These are phyloP conservation scores for Nicotiana benthamiana DNA, from an alignment of 257 asterid species.

Conservation along the genomic window DNA sequence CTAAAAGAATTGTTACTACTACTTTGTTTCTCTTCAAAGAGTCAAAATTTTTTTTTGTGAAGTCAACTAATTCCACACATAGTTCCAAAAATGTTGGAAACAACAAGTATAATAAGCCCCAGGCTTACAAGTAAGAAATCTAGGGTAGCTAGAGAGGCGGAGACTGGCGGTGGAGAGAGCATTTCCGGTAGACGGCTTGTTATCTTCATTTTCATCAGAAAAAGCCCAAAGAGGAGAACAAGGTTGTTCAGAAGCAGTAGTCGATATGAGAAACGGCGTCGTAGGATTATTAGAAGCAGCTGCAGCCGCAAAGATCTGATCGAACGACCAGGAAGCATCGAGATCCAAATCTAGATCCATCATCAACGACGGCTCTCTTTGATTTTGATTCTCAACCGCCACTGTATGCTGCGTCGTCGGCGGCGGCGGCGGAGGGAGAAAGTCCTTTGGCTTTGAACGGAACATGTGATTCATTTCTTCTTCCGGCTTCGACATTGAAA, in stretches of 20 bases:
- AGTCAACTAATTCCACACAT: constrained; percentile 8
- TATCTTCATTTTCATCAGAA: constrained; percentile 46
- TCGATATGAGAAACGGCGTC: constrained; percentile 35
- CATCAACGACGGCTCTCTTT: constrained; percentile 12
- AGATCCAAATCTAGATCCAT: constrained; percentile 82
- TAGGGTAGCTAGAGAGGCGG: constrained; percentile 39
- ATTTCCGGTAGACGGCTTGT: constrained; percentile 2
- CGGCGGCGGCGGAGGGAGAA: constrained; percentile 8
- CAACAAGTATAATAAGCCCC: neutral
- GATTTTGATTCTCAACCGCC: constrained; percentile 12
- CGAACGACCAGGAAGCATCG: constrained; percentile 71
- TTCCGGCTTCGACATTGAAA: constrained; percentile 44
- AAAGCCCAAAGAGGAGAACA: constrained; percentile 78
- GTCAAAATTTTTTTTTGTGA: neutral
- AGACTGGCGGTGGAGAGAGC: constrained; percentile 25
- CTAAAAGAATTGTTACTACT: neutral
- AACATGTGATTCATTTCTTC: constrained; percentile 15
- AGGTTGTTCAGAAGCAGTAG: constrained; percentile 50
- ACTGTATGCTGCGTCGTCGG: neutral
- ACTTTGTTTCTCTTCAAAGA: neutral
- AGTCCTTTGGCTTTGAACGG: constrained; percentile 15
- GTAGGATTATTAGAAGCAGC: constrained; percentile 21
- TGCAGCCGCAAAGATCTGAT: constrained; percentile 58
- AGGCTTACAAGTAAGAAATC: constrained; percentile 40
- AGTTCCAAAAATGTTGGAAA: neutral